Evolutionary conservation across 805 yeast genomes (phyloP).

Genomic region (Ogataea pini): DNA sequence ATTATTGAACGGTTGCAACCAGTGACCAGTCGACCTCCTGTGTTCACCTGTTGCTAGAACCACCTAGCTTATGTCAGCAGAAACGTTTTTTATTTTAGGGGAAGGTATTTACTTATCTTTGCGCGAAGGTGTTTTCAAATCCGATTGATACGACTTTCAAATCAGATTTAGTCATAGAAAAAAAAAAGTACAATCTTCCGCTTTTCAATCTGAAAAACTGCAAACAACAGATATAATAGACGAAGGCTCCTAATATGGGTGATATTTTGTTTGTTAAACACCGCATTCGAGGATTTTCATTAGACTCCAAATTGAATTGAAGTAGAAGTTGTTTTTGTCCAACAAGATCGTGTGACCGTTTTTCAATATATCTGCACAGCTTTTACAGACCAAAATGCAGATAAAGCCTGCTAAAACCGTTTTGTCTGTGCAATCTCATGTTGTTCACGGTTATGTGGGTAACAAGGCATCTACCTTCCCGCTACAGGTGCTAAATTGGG

Average conservation of each 20-base stretch:
- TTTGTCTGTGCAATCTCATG: constrained; percentile 66
- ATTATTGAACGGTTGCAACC: constrained; percentile 61
- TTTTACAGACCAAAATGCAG: no score
- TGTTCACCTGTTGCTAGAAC: constrained; percentile 68
- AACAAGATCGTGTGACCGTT: neutral
- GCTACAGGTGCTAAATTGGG: constrained; percentile 65
- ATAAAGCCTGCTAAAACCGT: constrained; percentile 30
- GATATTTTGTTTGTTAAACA: no score
- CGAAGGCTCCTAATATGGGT: no score
- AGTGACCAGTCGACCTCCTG: constrained; percentile 57
- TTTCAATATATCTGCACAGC: no score
- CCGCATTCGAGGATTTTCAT: no score
- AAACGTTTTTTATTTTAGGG: neutral
- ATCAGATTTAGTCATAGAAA: constrained; percentile 4
- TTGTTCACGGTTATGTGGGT: constrained; percentile 74
- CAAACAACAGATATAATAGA: no score
- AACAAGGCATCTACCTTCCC: constrained; percentile 68
- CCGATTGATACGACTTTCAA: neutral
- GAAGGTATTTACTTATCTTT: no score
- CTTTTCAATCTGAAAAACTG: no score
- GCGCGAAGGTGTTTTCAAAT: neutral
- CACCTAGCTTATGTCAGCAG: neutral
- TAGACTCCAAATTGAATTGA: no score
- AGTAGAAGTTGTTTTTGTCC: no score
- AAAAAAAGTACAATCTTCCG: neutral